These are phyloP conservation scores for Staphylotrichum tortipilum DNA, from an alignment of 495 filamentous ascomycete species.

Conservation along the genomic window DNA sequence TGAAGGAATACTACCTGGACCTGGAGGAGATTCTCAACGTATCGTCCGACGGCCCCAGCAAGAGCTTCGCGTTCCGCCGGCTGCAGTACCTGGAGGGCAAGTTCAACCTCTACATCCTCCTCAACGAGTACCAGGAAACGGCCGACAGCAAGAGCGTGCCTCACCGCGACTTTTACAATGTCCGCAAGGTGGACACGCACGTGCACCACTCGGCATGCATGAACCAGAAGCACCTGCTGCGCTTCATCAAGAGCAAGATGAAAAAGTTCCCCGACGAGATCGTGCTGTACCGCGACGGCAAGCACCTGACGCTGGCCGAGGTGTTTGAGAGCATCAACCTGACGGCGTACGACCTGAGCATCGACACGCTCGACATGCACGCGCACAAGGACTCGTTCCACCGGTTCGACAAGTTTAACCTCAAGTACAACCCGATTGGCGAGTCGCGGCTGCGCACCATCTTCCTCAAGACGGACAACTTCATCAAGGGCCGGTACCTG, in stretches of 20 bases:
- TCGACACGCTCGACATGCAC: constrained; percentile 98
- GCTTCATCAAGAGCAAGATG: constrained; percentile 99
- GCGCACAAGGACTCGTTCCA: constrained; percentile 98
- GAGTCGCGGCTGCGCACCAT: constrained; percentile 92
- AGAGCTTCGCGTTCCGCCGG: constrained; percentile 91
- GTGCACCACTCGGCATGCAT: constrained; percentile 99
- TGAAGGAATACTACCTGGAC: constrained; percentile 92
- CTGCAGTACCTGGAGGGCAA: constrained; percentile 93
- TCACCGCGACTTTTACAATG: constrained; percentile 97
- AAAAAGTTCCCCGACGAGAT: constrained; percentile 93
- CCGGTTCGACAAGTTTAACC: constrained; percentile 98
- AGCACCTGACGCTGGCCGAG: constrained; percentile 79
- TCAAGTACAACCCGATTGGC: constrained; percentile 97
- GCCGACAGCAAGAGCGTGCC: constrained; percentile 96
- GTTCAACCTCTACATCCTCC: constrained; percentile 82
- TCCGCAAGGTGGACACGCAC: constrained; percentile 96
- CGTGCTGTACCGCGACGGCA: constrained; percentile 87
- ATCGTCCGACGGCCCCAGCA: constrained; percentile 89
- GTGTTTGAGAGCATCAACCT: constrained; percentile 97
- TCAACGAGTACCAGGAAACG: constrained; percentile 96
- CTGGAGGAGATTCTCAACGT: constrained; percentile 75
- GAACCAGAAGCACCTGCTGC: constrained; percentile 97
- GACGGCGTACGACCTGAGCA: constrained; percentile 94
- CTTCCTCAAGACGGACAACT: constrained; percentile 97
- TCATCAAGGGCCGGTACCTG: constrained; percentile 88